phyloP scores from a whole-genome alignment of 805 yeast genomes.

The Kluyveromyces lactis region DNA sequence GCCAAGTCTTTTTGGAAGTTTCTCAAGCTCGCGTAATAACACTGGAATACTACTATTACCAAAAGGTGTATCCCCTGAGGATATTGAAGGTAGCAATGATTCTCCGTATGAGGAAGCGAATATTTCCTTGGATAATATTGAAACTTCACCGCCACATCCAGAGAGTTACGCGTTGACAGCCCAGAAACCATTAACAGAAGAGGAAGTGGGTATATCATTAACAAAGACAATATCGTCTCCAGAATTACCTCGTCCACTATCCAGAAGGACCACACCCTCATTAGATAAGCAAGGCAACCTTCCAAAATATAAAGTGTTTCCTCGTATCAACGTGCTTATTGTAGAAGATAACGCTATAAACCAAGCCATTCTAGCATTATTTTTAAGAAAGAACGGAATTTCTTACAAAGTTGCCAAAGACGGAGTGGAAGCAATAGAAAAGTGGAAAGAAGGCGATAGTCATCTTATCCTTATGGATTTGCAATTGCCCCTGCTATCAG shows the following conservation, averaged over 20 bases:
- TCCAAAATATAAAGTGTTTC: slow-evolving; percentile 55
- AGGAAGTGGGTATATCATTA: slow-evolving; percentile 20
- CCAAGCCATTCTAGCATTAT: slow-evolving; percentile 84
- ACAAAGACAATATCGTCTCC: slow-evolving; percentile 1
- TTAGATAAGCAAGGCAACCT: neutral
- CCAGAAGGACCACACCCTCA: slow-evolving; percentile 12
- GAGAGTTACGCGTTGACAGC: neutral
- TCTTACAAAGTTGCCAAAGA: slow-evolving; percentile 81
- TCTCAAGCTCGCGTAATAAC: slow-evolving; percentile 13
- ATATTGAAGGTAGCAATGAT: slow-evolving; percentile 8
- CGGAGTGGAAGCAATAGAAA: slow-evolving; percentile 91
- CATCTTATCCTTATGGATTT: slow-evolving; percentile 95
- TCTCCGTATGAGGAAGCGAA: neutral
- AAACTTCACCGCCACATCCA: neutral
- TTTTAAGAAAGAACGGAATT: slow-evolving; percentile 76
- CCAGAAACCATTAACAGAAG: slow-evolving; percentile 17
- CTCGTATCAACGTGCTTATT: slow-evolving; percentile 81
- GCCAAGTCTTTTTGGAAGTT: slow-evolving; percentile 1
- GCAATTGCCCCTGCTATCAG: slow-evolving; percentile 92
- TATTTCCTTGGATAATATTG: neutral
- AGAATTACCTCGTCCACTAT: slow-evolving; percentile 3
- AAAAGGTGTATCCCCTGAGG: slow-evolving; percentile 15
- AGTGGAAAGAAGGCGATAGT: slow-evolving; percentile 91
- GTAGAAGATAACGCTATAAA: slow-evolving; percentile 96
- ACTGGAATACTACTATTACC: slow-evolving; percentile 25